phyloP scores from a whole-genome alignment of 192 early-diverging fungal species.

The Coemansia sp. region DNA sequence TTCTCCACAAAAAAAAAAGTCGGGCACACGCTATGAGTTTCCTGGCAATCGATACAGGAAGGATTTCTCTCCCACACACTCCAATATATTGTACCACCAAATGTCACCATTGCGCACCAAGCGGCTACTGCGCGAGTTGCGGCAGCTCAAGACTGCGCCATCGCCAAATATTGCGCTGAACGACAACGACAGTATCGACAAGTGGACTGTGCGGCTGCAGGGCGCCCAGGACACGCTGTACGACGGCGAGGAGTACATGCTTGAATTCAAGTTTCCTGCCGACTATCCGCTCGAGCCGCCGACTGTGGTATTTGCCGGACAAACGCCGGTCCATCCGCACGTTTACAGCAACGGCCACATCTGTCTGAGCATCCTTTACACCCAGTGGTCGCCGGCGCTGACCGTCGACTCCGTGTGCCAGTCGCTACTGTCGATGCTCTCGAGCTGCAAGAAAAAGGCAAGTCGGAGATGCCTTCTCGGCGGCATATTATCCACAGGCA shows the following conservation, averaged over 20 bases:
- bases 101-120: slow-evolving; percentile 26
- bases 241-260: slow-evolving; percentile 46
- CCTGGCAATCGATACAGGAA: too few species aligned
- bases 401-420: slow-evolving; percentile 86
- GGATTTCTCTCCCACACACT: too few species aligned
- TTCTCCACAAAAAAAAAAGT: too few species aligned
- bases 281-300: slow-evolving; percentile 75
- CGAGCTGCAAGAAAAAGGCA: slow-evolving; percentile 75
- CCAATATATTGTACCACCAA: not conserved
- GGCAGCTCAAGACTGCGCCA: slow-evolving; percentile 22
- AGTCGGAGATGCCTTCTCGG: not conserved
- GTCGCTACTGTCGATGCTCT: slow-evolving; percentile 89
- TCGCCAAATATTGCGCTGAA: slow-evolving; percentile 21
- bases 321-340: slow-evolving; percentile 70
- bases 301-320: slow-evolving; percentile 60
- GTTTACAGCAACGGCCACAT: slow-evolving; percentile 95
- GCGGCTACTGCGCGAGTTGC: slow-evolving; percentile 41
- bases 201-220: slow-evolving; percentile 60
- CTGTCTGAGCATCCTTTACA: slow-evolving; percentile 92
- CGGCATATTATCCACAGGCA: not conserved
- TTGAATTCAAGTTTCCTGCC: slow-evolving; percentile 66
- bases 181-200: slow-evolving; percentile 43
- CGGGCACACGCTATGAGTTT: too few species aligned
- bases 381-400: slow-evolving; percentile 89
- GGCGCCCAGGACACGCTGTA: slow-evolving; percentile 70